Percentiles rank a stretch among this genome's conserved stretches.
Conservation (phyloP, 345 rosid genomes). For the Noccaea bulbosa region DNA sequence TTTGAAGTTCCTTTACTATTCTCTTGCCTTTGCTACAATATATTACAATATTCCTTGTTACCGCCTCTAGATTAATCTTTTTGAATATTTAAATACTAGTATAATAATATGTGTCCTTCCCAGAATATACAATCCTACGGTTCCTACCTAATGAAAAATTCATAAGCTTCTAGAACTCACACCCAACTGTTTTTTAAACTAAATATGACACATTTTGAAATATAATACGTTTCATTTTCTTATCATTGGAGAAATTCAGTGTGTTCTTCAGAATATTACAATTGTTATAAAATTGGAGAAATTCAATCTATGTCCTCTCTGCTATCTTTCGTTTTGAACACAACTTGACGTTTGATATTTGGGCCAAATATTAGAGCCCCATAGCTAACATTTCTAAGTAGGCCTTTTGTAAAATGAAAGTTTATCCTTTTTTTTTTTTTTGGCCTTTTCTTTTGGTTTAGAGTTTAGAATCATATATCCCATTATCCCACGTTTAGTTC, state of each 20-base stretch:
- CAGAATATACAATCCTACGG: slow-evolving; percentile 17
- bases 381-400: background rate
- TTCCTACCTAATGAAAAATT: slow-evolving; percentile 15
- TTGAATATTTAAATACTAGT: slow-evolving; percentile 14
- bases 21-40: background rate
- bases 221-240: background rate
- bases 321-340: slow-evolving; percentile 12
- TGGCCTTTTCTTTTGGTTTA: background rate
- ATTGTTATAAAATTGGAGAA: too few relatives aligned
- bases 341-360: background rate
- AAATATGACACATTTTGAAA: background rate
- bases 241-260: background rate
- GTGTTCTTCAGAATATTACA: background rate
- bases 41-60: slow-evolving; percentile 13
- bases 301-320: background rate
- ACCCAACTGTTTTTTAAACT: background rate
- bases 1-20: background rate
- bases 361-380: slow-evolving; percentile 1
- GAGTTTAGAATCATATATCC: background rate
- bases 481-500: background rate
- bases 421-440: background rate
- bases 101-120: background rate
- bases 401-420: background rate
- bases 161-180: slow-evolving; percentile 28
- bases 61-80: slow-evolving; percentile 24